These are phyloP conservation scores for Didymella sp. DNA, from an alignment of 2,329 filamentous ascomycete species.

Conservation along the genomic window DNA sequence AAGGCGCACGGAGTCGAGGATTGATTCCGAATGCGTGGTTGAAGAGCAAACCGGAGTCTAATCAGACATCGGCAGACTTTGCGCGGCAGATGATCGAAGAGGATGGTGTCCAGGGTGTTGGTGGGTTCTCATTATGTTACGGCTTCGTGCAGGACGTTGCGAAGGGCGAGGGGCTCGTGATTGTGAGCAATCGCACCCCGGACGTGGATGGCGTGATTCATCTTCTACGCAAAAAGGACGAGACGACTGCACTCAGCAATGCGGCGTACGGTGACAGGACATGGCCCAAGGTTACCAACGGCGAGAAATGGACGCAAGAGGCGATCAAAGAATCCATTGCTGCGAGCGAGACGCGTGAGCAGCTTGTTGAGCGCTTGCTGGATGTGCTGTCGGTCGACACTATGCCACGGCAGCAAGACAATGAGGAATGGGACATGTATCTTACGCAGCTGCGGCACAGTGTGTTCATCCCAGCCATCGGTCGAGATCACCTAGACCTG, in stretches of 20 bases:
- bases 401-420: constrained; percentile 58
- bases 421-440: constrained; percentile 62
- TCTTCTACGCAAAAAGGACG: constrained; percentile 56
- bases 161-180: constrained; percentile 54
- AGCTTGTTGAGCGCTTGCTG: constrained; percentile 61
- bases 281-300: constrained; percentile 68
- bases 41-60: constrained; percentile 46
- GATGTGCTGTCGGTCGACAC: constrained; percentile 62
- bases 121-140: constrained; percentile 69
- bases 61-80: constrained; percentile 58
- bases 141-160: constrained; percentile 59
- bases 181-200: constrained; percentile 68
- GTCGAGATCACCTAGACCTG: constrained; percentile 53
- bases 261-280: constrained; percentile 64
- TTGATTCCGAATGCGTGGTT: constrained; percentile 67
- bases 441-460: constrained; percentile 64
- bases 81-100: constrained; percentile 62
- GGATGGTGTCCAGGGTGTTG: constrained; percentile 63
- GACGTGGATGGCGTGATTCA: constrained; percentile 59
- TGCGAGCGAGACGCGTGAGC: constrained; percentile 54
- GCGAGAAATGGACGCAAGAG: constrained; percentile 60
- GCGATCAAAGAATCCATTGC: constrained; percentile 57
- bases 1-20: constrained; percentile 61
- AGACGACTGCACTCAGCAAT: constrained; percentile 68
- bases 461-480: constrained; percentile 66